Conservation (phyloP, 176 grass and related monocot species). For the Triticum monococcum region DNA sequence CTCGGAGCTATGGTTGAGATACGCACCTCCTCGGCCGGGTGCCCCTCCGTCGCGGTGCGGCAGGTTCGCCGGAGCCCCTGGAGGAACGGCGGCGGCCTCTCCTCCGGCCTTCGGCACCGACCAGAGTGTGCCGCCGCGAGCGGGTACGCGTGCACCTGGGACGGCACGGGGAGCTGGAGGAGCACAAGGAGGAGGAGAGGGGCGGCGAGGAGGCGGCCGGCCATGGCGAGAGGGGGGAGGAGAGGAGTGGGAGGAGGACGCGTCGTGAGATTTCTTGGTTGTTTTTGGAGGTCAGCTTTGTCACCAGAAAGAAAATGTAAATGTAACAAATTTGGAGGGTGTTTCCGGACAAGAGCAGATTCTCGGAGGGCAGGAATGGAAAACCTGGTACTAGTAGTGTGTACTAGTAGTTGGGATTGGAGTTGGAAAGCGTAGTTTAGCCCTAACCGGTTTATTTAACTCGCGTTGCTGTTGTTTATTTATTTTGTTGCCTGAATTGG, state of each 20-base stretch:
- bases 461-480: no score
- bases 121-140: background rate
- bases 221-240: conserved; percentile 28
- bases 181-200: conserved; percentile 7
- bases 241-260: background rate
- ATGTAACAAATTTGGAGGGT: no score
- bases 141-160: background rate
- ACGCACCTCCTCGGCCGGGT: conserved; percentile 39
- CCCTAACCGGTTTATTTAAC: no score
- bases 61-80: conserved; percentile 31
- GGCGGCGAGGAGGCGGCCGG: conserved; percentile 32
- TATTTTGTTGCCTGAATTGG: background rate
- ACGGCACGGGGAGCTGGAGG: background rate
- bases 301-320: background rate
- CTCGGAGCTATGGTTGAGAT: background rate
- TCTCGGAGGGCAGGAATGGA: background rate
- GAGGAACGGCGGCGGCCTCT: conserved; percentile 35
- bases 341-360: background rate
- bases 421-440: no score
- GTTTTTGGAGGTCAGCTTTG: conserved; percentile 27
- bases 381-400: background rate
- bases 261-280: conserved; percentile 40
- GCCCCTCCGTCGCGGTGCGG: conserved; percentile 27
- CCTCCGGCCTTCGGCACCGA: conserved; percentile 26
- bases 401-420: no score